Evolutionary conservation across 73 alveolate genomes (phyloP).

Genomic region (Symbiodinium pilosum): DNA sequence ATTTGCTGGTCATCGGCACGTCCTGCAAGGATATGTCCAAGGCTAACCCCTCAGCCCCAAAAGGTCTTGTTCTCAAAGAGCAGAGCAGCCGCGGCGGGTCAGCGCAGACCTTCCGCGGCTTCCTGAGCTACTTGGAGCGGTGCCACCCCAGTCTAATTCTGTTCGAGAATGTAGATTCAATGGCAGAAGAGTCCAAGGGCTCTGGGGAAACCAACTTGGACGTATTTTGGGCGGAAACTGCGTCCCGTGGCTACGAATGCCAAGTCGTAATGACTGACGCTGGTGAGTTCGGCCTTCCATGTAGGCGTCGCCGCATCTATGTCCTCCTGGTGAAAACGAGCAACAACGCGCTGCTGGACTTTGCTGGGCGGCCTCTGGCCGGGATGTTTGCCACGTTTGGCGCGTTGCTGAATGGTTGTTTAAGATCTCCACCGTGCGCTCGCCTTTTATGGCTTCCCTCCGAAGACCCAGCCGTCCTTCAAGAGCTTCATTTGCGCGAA

Average conservation of each 20-base stretch:
- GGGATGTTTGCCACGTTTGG: slow-evolving; percentile 17
- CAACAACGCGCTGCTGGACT: slow-evolving; percentile 9
- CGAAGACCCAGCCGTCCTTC: not conserved
- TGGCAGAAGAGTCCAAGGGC: not conserved
- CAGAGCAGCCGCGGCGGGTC: not conserved
- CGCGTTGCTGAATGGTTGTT: not conserved
- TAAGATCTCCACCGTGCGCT: not conserved
- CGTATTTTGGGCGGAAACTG: not conserved
- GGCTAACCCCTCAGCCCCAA: not conserved
- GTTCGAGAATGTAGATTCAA: slow-evolving; percentile 47
- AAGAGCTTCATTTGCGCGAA: not conserved
- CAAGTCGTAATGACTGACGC: slow-evolving; percentile 35
- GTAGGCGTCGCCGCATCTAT: slow-evolving; percentile 34
- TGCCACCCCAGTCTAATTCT: slow-evolving; percentile 20
- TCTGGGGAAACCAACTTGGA: not conserved
- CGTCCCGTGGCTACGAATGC: slow-evolving; percentile 19
- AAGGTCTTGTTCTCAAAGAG: not conserved
- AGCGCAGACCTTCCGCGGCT: slow-evolving; percentile 43
- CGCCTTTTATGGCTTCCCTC: not conserved
- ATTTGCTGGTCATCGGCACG: slow-evolving; percentile 35
- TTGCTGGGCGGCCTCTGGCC: not conserved
- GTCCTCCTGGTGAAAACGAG: not conserved
- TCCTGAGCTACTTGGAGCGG: not conserved
- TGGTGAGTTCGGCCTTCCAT: slow-evolving; percentile 29
- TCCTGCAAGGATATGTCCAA: slow-evolving; percentile 76